Conservation (phyloP, 1,284 basidiomycete species). For the Apiotrichum gracile region DNA sequence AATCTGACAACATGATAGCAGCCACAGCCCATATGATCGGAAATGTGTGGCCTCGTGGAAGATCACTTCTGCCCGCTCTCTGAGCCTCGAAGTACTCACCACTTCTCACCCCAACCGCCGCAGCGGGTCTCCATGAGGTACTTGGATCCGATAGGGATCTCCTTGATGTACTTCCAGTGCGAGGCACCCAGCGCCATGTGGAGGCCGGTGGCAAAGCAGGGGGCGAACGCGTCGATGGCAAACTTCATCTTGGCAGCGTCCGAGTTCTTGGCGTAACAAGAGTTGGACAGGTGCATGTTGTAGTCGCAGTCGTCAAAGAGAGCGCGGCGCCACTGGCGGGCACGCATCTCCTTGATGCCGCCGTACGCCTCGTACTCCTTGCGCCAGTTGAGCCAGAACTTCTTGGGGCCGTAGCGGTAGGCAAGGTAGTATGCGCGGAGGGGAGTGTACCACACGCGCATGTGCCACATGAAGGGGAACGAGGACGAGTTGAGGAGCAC, state of each 20-base stretch:
- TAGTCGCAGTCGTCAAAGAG: conserved; percentile 46
- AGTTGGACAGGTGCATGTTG: conserved; percentile 46
- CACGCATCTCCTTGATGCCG: conserved; percentile 23
- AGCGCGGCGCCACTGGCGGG: conserved; percentile 27
- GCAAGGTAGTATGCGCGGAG: conserved; percentile 23
- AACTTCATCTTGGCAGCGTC: conserved; percentile 53
- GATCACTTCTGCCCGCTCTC: too few species aligned
- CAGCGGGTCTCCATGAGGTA: conserved; percentile 67
- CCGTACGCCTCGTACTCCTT: conserved; percentile 19
- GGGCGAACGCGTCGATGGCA: conserved; percentile 55
- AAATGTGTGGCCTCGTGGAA: too few species aligned
- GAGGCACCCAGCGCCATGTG: conserved; percentile 67
- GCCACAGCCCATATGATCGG: too few species aligned
- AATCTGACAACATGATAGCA: too few species aligned
- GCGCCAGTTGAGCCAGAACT: conserved; percentile 31
- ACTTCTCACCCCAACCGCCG: conserved; percentile 76
- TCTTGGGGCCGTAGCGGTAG: conserved; percentile 22
- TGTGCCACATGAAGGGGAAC: conserved; percentile 45
- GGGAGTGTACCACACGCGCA: conserved; percentile 35
- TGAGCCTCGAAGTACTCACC: conserved; percentile 52
- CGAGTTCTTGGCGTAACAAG: conserved; percentile 49
- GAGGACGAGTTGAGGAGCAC: conserved; percentile 40
- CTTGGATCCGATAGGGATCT: conserved; percentile 64
- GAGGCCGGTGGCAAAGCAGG: conserved; percentile 59
- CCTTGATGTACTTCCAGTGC: conserved; percentile 67